Base-by-base conservation (phyloP, 2,329 filamentous ascomycete species). In the Stachybotrys elegans region DNA sequence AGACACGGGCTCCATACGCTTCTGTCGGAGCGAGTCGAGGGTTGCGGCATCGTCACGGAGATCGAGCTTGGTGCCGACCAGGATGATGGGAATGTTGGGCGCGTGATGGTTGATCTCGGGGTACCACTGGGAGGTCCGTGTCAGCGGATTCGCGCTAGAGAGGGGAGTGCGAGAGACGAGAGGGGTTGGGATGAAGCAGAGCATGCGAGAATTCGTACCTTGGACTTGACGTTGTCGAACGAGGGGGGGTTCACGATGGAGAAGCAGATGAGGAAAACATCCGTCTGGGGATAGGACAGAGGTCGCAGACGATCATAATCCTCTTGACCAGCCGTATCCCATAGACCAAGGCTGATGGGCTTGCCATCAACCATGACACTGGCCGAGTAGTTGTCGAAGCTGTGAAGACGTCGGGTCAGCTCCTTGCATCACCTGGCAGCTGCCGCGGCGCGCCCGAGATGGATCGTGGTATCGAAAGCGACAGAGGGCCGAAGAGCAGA, bases 361-460 rank as follows among this genome's bases (percentile, higher is more conserved):
- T 95, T 95, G 59, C 91, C 90, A 74, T 97, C 93, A 45, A 97
- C 93, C 88, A 96, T 96, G 44, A 98, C 93, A 75, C 90, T 95
- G 53, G 93, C 93, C 29, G 92, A 95, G 76, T 97, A 97, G 75
- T 98, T 98, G 67, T 97, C 92, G 71, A 97, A 97, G 51, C 90
- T 95, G 56, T 20, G 48, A 40, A 38, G 16, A 35, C 44, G 53
- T 48, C 58, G 50, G 45, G 38, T 53, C 37, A 40, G 37, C n/a
- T 22, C 9, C 5, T 22, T 35, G 47, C 19, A 45, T 43, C 17
- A 19, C 32, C 13, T 34, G 45, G 38, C n/a, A n/a, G n/a, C n/a
- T n/a, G n/a, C n/a, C n/a, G n/a, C n/a, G n/a, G n/a, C n/a, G n/a
- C n/a, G n/a, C n/a, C n/a, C n/a, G n/a, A n/a, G n/a, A n/a, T n/a